These are phyloP conservation scores for Maudiozyma bulderi DNA, from an alignment of 805 yeast species.

Conservation along the genomic window DNA sequence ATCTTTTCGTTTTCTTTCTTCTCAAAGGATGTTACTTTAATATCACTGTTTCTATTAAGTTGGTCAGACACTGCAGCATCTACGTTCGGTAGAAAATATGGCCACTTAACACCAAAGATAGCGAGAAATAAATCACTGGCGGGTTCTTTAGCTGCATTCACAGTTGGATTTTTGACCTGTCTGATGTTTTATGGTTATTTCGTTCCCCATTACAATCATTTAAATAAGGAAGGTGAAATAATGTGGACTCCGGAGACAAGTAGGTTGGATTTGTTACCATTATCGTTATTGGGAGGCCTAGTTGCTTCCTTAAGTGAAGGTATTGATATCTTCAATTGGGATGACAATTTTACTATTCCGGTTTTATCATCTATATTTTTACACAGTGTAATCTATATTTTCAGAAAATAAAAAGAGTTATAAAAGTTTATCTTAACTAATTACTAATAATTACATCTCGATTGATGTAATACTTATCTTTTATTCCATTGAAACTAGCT, in stretches of 20 bases:
- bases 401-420: slow-evolving; percentile 12
- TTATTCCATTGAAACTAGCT: too few species aligned
- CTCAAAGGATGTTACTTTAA: slow-evolving; percentile 71
- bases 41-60: slow-evolving; percentile 71
- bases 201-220: slow-evolving; percentile 50
- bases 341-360: slow-evolving; percentile 93
- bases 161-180: slow-evolving; percentile 59
- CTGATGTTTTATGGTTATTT: slow-evolving; percentile 63
- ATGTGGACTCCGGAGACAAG: slow-evolving; percentile 60
- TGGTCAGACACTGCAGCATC: slow-evolving; percentile 99
- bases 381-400: slow-evolving; percentile 35
- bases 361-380: slow-evolving; percentile 67
- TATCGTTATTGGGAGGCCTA: slow-evolving; percentile 60
- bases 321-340: slow-evolving; percentile 63
- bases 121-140: slow-evolving; percentile 74
- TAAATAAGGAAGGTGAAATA: slow-evolving; percentile 48
- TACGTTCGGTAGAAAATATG: slow-evolving; percentile 79
- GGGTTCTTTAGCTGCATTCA: slow-evolving; percentile 81
- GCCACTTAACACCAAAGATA: slow-evolving; percentile 72
- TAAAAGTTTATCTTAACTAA: neutral
- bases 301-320: slow-evolving; percentile 85
- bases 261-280: slow-evolving; percentile 39
- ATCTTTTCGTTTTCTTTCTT: slow-evolving; percentile 57
- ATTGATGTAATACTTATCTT: too few species aligned
- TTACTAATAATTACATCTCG: too few species aligned